Conservation (phyloP, 805 yeast genomes). For the Cyberlindnera americana region DNA sequence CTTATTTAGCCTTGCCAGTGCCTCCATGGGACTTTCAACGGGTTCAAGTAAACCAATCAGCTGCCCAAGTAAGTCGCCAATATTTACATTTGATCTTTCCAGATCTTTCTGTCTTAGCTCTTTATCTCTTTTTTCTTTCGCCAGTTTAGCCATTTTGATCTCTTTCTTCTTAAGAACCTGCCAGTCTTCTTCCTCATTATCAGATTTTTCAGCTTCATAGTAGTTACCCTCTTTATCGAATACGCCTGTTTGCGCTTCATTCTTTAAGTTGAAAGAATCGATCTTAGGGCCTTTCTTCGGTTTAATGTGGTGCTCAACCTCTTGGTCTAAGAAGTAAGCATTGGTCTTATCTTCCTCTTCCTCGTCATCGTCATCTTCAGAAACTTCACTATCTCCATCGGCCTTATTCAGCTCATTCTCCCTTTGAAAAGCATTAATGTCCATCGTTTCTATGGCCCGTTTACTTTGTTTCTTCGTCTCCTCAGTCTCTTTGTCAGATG, state of each 20-base stretch:
- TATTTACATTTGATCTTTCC: neutral
- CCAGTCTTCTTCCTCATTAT: constrained; percentile 40
- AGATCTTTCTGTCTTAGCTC: constrained; percentile 6
- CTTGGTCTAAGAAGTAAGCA: constrained; percentile 22
- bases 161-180: constrained; percentile 34
- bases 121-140: constrained; percentile 25
- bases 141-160: constrained; percentile 34
- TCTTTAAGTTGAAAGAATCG: constrained; percentile 59
- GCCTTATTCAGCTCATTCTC: constrained; percentile 6
- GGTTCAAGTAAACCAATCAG: constrained; percentile 49
- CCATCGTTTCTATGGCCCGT: constrained; percentile 13
- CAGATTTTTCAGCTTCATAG: constrained; percentile 34
- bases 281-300: constrained; percentile 36
- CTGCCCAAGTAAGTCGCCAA: constrained; percentile 25
- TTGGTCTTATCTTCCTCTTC: constrained; percentile 16
- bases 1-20: constrained; percentile 40
- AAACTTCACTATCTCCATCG: neutral
- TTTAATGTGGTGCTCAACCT: constrained; percentile 14
- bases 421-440: constrained; percentile 25
- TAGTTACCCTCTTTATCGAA: constrained; percentile 63
- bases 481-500: constrained; percentile 30
- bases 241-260: constrained; percentile 55
- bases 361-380: constrained; percentile 22
- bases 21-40: constrained; percentile 58
- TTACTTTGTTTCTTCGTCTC: constrained; percentile 38